Evolutionary conservation across 225 moss, liverwort and hornwort species (phyloP).

Genomic region (Polytrichum commune): DNA sequence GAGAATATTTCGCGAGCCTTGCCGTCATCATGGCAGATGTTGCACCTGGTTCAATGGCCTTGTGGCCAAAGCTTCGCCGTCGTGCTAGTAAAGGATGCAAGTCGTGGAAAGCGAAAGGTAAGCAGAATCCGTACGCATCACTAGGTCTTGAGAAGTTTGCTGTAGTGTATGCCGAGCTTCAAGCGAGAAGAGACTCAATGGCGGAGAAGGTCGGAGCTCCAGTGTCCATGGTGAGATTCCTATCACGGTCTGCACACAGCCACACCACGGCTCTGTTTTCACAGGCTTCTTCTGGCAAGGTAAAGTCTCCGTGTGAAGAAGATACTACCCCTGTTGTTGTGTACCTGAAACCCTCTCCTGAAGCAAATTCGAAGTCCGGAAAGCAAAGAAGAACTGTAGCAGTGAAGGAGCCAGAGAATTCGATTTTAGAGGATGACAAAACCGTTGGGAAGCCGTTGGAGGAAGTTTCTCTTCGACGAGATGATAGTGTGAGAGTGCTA

Average conservation of each 20-base stretch:
- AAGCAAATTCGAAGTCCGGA: no score
- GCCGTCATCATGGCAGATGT: background rate
- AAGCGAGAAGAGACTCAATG: slow-evolving; percentile 30
- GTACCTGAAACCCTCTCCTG: no score
- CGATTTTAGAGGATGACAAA: background rate
- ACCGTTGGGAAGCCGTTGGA: background rate
- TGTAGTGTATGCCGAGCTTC: slow-evolving; percentile 24
- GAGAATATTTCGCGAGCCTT: no score
- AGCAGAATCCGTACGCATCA: slow-evolving; percentile 30
- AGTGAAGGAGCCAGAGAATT: background rate
- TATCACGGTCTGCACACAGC: slow-evolving; percentile 33
- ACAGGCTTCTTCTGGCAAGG: background rate
- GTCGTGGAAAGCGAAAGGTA: slow-evolving; percentile 15
- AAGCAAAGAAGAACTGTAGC: background rate
- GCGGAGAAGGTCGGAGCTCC: slow-evolving; percentile 43
- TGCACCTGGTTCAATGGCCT: slow-evolving; percentile 27
- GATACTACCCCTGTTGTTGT: background rate
- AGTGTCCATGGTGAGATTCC: slow-evolving; percentile 37
- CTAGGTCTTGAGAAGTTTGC: slow-evolving; percentile 33
- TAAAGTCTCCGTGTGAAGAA: background rate
- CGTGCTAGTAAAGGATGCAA: slow-evolving; percentile 32
- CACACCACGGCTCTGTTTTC: slow-evolving; percentile 13
- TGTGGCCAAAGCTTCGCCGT: slow-evolving; percentile 49
- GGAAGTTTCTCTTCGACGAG: background rate
- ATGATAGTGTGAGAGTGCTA: background rate